These are phyloP conservation scores for Leccinum ochraceum DNA, from an alignment of 768 basidiomycete genomes.

Conservation along the genomic window DNA sequence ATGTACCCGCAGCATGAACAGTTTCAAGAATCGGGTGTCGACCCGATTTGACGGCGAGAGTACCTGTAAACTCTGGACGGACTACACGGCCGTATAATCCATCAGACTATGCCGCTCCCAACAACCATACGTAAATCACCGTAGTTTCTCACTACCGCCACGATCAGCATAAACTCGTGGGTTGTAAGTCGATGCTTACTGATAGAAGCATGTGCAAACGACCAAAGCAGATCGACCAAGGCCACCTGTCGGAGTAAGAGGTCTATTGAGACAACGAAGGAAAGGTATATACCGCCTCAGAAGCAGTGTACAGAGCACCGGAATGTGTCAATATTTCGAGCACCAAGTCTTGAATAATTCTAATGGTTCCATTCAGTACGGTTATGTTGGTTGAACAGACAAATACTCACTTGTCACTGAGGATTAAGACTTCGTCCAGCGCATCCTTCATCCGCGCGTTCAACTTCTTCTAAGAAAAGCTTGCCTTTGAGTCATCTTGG, in stretches of 20 bases:
- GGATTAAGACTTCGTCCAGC: constrained; percentile 82
- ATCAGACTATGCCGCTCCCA: not conserved
- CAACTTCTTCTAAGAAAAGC: constrained; percentile 66
- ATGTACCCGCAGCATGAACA: constrained; percentile 60
- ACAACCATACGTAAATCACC: constrained; percentile 29
- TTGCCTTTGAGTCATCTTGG: not conserved
- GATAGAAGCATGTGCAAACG: constrained; percentile 82
- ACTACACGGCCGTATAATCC: constrained; percentile 42
- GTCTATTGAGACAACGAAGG: not conserved
- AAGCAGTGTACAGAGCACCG: constrained; percentile 84
- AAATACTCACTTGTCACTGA: constrained; percentile 70
- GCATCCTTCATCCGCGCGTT: constrained; percentile 90
- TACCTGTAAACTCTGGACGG: constrained; percentile 90
- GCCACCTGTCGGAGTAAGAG: constrained; percentile 57
- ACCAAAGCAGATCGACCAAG: constrained; percentile 85
- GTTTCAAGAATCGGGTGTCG: constrained; percentile 87
- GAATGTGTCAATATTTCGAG: constrained; percentile 67
- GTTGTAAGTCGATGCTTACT: constrained; percentile 46
- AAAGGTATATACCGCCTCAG: constrained; percentile 67
- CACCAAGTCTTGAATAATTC: constrained; percentile 80
- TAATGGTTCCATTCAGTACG: constrained; percentile 28
- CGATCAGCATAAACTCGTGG: not conserved
- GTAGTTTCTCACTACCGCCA: constrained; percentile 47
- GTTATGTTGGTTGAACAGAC: not conserved
- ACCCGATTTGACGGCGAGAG: constrained; percentile 85